Evolutionary conservation across 2,329 filamentous ascomycete genomes (phyloP), one percentile per base, ranked within the genome.

Genomic region (Metarhizium brunneum): DNA sequence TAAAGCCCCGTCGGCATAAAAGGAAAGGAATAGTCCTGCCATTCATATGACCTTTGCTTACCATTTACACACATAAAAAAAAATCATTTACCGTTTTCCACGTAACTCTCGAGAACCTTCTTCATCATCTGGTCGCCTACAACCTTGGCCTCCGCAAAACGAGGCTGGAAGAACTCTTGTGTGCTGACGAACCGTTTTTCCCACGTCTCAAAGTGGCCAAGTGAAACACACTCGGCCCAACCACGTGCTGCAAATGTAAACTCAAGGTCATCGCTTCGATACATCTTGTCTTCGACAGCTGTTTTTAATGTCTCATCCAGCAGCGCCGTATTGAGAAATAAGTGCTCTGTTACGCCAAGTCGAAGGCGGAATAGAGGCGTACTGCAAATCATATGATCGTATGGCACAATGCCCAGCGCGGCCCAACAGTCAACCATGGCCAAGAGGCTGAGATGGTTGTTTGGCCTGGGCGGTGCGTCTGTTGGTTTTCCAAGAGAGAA

Each of bases 361-460:
- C 94, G 96, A 61, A 99, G 83, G 52, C 94, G 88, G 77, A 99
- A 99, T 50, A 97, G 83, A 75, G 94, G 94, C 43, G 94, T 99
- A 54, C 91, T 96, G 76, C 94, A 99, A 63, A 99, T 95, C 92
- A 99, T 99, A 76, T 99, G 95, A 72, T 99, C 92, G 71, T 99
- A 99, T 0, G 94, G 94, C 50, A 95, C 88, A 64, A 96, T 99
- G 38, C 85, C 88, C 49, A 97, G 80, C 62, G 90, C 89, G 68
- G 89, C 94, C 94, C 94, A 99, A 73, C 92, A 97, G 74, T 99
- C 94, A 47, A 97, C 95, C 83, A 99, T 99, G 50, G 92, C 94
- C 48, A 99, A 80, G 56, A 99, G 78, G 68, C 86, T 92, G 35
- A 99, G 80, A 71, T 99, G 95, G 68, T 94, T 99, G 73, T 99